These are phyloP conservation scores for Aspergillus pseudotamarii DNA, from an alignment of 2,329 filamentous ascomycete genomes.

Conservation along the genomic window DNA sequence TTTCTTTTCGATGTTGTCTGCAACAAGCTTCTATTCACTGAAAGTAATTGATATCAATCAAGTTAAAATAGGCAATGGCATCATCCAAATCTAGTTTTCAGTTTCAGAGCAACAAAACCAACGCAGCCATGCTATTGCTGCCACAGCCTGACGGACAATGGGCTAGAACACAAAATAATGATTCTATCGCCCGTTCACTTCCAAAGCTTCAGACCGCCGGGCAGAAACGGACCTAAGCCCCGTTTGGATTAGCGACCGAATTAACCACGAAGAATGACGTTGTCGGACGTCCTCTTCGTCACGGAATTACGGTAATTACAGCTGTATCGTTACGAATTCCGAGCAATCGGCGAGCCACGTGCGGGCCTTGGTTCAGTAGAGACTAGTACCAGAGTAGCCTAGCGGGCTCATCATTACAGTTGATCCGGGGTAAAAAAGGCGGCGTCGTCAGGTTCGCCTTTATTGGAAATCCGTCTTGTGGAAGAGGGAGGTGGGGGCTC, in stretches of 20 bases:
- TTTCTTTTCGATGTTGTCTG: background rate
- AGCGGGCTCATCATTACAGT: conserved; percentile 14
- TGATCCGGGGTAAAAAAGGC: conserved; percentile 23
- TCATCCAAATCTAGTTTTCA: background rate
- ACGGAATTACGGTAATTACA: conserved; percentile 3
- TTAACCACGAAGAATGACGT: conserved; percentile 4
- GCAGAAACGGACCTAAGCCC: conserved; percentile 1
- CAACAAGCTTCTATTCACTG: background rate
- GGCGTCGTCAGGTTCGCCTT: background rate
- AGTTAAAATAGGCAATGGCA: background rate
- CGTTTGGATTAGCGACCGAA: background rate
- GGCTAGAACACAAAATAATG: background rate
- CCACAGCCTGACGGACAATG: background rate
- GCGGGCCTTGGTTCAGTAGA: conserved; percentile 15
- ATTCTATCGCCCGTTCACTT: background rate
- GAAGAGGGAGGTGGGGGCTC: background rate
- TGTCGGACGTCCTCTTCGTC: background rate
- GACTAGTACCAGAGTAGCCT: conserved; percentile 13
- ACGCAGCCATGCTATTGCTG: background rate
- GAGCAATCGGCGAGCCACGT: conserved; percentile 24
- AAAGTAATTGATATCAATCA: background rate
- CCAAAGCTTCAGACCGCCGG: conserved; percentile 9
- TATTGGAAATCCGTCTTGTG: background rate
- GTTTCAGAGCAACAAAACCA: background rate
- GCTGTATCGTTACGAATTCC: background rate